Base-by-base conservation (phyloP, 805 yeast species). In the Nakazawaea siamensis region DNA sequence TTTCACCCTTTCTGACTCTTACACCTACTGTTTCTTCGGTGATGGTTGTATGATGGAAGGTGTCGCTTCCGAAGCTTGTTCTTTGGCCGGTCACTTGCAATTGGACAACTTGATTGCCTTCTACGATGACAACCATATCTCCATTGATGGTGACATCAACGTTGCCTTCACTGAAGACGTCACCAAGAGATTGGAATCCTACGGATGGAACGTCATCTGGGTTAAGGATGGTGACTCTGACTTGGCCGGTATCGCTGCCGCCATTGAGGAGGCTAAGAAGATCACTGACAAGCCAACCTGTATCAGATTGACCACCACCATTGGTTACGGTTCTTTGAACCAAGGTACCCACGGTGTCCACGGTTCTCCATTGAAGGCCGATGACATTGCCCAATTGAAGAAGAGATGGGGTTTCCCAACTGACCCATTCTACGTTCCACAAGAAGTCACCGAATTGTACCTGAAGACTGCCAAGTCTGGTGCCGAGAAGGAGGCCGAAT, bases 11-110 rank as follows among this genome's bases (percentile, higher is more conserved):
- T 72, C 88, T 38, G 83, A 85, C 67, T 73, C 75, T 60, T 74
- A 68, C 73, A 77, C 87, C 44, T 90, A 77, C 66, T 62, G 64
- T 49, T 77, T 90, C 68, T 65, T 88, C 42, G 98, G 98, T 68
- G 98, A 90, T 52, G 98, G 97, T 52, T 90, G 98, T 70, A 72
- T 90, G 70, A 81, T 80, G 87, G 98, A 90, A 71, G 98, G 98
- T 75, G 86, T 90, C 44, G 73, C 96, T 42, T 76, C 92, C 41
- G 98, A 90, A 72, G 92, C 96, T 39, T 73, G 75, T 49, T 90
- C 98, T 24, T 66, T 88, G 42, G 98, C 98, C 45, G 98, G 98
- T 54, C 98, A 90, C 66, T 71, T 90, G 62, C 73, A 86, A 70
- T 77, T 90, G 60, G 84, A 83, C 60, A 88, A 88, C 70, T 76